Conservation (phyloP, 2,329 filamentous ascomycete species). For the Nothophoma quercina region DNA sequence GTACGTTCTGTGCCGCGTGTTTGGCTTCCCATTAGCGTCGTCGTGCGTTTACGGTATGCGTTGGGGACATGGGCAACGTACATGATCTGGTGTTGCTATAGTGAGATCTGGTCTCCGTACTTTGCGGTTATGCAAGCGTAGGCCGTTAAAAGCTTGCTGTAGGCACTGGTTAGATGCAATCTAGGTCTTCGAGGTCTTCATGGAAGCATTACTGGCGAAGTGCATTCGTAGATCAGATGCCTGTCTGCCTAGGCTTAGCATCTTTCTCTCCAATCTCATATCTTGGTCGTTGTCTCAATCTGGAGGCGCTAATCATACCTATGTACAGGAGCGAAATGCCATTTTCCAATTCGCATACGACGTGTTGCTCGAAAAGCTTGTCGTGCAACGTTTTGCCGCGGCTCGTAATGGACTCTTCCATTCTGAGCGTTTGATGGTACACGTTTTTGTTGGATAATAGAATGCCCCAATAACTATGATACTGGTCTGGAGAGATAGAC, state of each 20-base stretch:
- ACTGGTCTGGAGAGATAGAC: too few relatives aligned
- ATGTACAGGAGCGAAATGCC: conserved; percentile 92
- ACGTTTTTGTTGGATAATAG: too few relatives aligned
- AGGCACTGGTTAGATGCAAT: not conserved
- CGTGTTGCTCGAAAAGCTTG: conserved; percentile 92
- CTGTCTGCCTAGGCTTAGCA: conserved; percentile 64
- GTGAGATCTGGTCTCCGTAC: conserved; percentile 94
- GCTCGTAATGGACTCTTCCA: too few relatives aligned
- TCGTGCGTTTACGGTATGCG: not conserved
- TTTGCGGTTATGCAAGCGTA: conserved; percentile 82
- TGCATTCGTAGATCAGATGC: conserved; percentile 96
- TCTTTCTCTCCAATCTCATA: too few relatives aligned
- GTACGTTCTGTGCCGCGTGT: conserved; percentile 73
- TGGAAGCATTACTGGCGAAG: conserved; percentile 74
- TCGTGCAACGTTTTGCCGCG: conserved; percentile 78
- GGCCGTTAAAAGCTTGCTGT: conserved; percentile 92
- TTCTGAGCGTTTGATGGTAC: too few relatives aligned
- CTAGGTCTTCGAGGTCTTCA: not conserved
- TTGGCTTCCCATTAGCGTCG: conserved; percentile 6
- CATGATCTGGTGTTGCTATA: conserved; percentile 91
- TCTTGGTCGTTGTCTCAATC: conserved; percentile 23
- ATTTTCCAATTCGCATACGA: conserved; percentile 91
- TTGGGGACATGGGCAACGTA: conserved; percentile 57
- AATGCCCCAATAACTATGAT: too few relatives aligned
- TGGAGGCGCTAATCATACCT: conserved; percentile 62